A percentile compares a stretch with the other conserved stretches of the same genome.
phyloP scores from a whole-genome alignment of 1,284 basidiomycete species.

The Cystobasidium sp. region DNA sequence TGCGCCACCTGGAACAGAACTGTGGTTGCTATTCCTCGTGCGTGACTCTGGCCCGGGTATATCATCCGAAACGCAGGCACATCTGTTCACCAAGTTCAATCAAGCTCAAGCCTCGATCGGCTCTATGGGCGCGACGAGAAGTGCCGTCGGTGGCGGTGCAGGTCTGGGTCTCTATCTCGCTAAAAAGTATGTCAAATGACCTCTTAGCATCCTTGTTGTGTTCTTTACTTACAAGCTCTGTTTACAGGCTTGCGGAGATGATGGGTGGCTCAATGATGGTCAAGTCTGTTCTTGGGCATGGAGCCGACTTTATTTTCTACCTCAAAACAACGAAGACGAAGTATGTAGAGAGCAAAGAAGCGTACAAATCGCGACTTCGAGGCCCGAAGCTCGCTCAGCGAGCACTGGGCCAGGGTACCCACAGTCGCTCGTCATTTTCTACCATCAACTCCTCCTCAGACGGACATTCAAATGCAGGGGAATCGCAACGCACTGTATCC shows the following conservation, averaged over 20 bases:
- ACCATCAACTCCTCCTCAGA: conserved; percentile 1
- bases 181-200: conserved; percentile 14
- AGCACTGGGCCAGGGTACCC: conserved; percentile 33
- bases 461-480: neutral
- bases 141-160: conserved; percentile 24
- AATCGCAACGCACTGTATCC: neutral
- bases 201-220: neutral
- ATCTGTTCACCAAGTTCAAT: conserved; percentile 48
- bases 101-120: conserved; percentile 26
- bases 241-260: conserved; percentile 36
- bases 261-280: conserved; percentile 39
- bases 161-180: conserved; percentile 49
- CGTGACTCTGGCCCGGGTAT: conserved; percentile 42
- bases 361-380: conserved; percentile 1
- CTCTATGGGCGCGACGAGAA: conserved; percentile 10
- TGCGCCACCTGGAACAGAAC: conserved; percentile 1
- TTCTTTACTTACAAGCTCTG: neutral
- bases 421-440: conserved; percentile 33
- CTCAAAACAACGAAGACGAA: conserved; percentile 50
- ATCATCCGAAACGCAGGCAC: conserved; percentile 18
- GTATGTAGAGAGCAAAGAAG: conserved; percentile 21
- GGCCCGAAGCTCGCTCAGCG: conserved; percentile 20
- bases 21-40: conserved; percentile 32
- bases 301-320: conserved; percentile 57
- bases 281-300: conserved; percentile 27